phyloP scores from a whole-genome alignment of 306 rosid genomes.

The Senna tora region DNA sequence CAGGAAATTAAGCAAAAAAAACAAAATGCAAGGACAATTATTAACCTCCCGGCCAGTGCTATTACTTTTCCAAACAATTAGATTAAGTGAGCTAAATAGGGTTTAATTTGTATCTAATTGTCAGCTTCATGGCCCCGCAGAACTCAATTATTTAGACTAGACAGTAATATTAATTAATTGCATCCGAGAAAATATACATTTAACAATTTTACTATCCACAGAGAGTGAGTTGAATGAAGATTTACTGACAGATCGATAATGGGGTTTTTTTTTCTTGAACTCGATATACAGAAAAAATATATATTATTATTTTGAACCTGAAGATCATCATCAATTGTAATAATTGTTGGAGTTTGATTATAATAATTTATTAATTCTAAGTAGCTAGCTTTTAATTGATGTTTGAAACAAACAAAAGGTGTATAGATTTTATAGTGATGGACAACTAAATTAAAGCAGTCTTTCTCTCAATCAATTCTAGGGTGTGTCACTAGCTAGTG shows the following conservation, averaged over 20 bases:
- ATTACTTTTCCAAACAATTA: constrained; percentile 5
- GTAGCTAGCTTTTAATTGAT: neutral
- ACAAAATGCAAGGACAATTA: neutral
- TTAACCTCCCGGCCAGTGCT: neutral
- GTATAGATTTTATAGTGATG: neutral
- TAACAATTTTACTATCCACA: neutral
- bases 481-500: neutral
- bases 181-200: neutral
- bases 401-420: neutral
- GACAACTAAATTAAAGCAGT: neutral
- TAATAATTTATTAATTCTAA: neutral
- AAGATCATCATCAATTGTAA: no score
- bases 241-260: neutral
- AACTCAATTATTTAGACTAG: constrained; percentile 14
- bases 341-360: neutral
- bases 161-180: neutral
- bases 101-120: neutral
- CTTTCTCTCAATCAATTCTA: constrained; percentile 13
- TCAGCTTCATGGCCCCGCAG: neutral
- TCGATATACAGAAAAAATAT: neutral
- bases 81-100: neutral
- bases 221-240: neutral
- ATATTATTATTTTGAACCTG: no score
- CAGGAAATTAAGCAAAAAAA: neutral
- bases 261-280: neutral